Evolutionary conservation across 352 stramenopile species (phyloP), one percentile per base, ranked within the genome.

Genomic region (Globisporangium iwayamae): DNA sequence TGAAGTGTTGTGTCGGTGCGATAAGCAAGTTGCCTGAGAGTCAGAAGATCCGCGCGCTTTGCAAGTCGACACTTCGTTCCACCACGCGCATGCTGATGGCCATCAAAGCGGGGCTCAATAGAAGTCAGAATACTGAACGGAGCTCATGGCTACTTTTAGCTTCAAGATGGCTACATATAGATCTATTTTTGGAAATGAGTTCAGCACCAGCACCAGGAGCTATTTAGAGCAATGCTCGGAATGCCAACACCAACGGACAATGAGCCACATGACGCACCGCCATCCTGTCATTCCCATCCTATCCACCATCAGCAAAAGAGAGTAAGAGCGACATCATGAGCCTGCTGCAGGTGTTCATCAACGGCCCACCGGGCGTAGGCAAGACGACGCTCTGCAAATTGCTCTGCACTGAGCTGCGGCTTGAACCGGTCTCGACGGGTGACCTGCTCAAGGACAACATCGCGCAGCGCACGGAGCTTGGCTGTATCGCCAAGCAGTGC

Each of bases 371-470:
- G 3, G 84, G 84, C 0, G 73, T 71, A 3, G 82, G 82, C 38
- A 93, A 93, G 71, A 88, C 82, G 25, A 87, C 82, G 57, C 62
- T 93, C 2, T 75, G 71, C 56, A 86, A 87, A 56, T 56, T 83
- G 11, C 62, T 93, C 6, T 85, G 80, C 22, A 66, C 76, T 2
- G 75, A 88, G 62, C 76, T 90, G 22, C 69, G 75, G 20, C 60
- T 93, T 11, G 79, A 85, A 46, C 74, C 81, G 25, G 63, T 93
- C 11, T 76, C 85, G 16, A 91, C 85, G 2, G 82, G 82, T 2
- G 83, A 91, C 16, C 57, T 93, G 30, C 59, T 93, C 32, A 84
- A 84, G 20, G 81, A 90, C 28, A 88, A 93, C 63, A 93, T 93
- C 53, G 70, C 77, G 39, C 62, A 71, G 47, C 68, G 74, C 47